These are phyloP conservation scores for Ceratocystis variospora DNA, from an alignment of 2,329 filamentous ascomycete genomes.

Conservation along the genomic window DNA sequence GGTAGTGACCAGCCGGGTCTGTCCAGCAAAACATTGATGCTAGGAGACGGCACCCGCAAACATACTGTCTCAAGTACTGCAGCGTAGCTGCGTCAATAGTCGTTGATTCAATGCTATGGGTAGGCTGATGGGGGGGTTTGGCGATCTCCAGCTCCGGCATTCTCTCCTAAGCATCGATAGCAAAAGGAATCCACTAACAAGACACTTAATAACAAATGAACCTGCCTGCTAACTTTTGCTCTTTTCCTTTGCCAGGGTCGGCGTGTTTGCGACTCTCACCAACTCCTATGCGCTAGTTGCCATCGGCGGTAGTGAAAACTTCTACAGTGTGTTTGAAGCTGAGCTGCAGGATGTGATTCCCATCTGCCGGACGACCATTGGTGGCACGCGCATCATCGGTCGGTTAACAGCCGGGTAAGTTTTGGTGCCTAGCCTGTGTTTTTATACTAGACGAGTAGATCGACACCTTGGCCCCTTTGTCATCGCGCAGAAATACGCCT, in stretches of 20 bases:
- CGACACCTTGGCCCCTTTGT: not conserved
- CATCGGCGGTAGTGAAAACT: constrained; percentile 93
- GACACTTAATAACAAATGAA: constrained; percentile 11
- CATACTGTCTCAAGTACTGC: no score
- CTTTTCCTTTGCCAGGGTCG: constrained; percentile 49
- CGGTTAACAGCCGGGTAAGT: constrained; percentile 79
- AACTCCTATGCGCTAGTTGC: constrained; percentile 95
- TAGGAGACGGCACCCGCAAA: no score
- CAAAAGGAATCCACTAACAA: not conserved
- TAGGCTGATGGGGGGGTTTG: no score
- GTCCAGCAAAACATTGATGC: not conserved
- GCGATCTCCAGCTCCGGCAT: no score
- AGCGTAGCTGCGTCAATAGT: no score
- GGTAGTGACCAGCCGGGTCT: not conserved
- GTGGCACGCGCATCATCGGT: constrained; percentile 89
- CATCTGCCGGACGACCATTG: constrained; percentile 92
- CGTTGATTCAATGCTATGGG: no score
- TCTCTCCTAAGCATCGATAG: not conserved
- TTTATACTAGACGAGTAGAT: not conserved
- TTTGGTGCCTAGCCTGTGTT: not conserved
- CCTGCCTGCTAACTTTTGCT: constrained; percentile 17
- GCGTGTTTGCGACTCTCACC: constrained; percentile 91
- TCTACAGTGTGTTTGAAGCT: constrained; percentile 96
- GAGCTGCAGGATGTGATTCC: constrained; percentile 96
- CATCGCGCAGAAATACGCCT: not conserved